These are phyloP conservation scores for Candida taoyuanica DNA, from an alignment of 805 yeast species.

Conservation along the genomic window DNA sequence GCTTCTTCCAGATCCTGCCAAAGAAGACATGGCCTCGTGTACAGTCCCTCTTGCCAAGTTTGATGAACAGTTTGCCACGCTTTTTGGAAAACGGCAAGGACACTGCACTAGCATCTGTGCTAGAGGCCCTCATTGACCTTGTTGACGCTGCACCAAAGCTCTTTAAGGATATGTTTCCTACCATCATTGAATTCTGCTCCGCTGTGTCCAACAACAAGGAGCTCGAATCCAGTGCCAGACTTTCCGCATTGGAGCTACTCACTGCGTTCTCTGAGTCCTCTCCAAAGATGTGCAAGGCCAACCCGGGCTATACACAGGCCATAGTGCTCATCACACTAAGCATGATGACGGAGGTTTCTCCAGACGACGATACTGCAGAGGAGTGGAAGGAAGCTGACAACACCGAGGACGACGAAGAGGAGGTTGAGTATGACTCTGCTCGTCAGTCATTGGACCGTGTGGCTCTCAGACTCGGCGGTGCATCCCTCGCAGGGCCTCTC, in stretches of 20 bases:
- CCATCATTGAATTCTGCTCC: slow-evolving; percentile 83
- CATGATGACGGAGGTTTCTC: slow-evolving; percentile 90
- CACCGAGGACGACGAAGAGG: slow-evolving; percentile 76
- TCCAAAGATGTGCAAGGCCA: slow-evolving; percentile 89
- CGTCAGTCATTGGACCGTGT: slow-evolving; percentile 93
- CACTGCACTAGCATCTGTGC: slow-evolving; percentile 76
- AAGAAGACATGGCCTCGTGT: slow-evolving; percentile 73
- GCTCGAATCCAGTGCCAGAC: slow-evolving; percentile 71
- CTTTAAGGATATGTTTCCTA: slow-evolving; percentile 86
- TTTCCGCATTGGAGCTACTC: slow-evolving; percentile 82
- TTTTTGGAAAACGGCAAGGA: slow-evolving; percentile 77
- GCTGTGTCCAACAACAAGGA: slow-evolving; percentile 78
- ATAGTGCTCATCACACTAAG: slow-evolving; percentile 70
- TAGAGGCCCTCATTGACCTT: slow-evolving; percentile 83
- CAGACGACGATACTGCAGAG: slow-evolving; percentile 79
- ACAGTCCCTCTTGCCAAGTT: slow-evolving; percentile 74
- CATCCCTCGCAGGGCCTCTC: slow-evolving; percentile 75
- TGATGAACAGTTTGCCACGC: slow-evolving; percentile 83
- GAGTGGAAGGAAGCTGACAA: slow-evolving; percentile 86
- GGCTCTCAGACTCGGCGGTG: slow-evolving; percentile 78
- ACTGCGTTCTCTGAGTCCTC: slow-evolving; percentile 91
- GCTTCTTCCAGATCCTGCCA: slow-evolving; percentile 79
- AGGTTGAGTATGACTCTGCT: slow-evolving; percentile 84
- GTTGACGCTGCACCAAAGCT: slow-evolving; percentile 93
- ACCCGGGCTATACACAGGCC: slow-evolving; percentile 63